Evolutionary conservation across 2,329 filamentous ascomycete species (phyloP).

Genomic region (Cladophialophora exuberans): DNA sequence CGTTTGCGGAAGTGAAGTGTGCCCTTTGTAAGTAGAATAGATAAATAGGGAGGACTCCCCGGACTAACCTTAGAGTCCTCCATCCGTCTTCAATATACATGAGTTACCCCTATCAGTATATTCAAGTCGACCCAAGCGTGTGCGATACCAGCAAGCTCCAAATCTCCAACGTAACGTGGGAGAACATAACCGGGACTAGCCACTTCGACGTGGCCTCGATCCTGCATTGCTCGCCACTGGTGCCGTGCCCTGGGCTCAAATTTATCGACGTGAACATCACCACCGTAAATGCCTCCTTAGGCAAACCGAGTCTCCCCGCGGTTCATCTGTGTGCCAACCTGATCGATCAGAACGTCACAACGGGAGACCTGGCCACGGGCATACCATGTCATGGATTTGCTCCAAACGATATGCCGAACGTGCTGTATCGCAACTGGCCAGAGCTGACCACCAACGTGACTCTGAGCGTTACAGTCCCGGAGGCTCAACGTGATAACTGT

Average conservation of each 20-base stretch:
- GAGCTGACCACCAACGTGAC: conserved; percentile 8
- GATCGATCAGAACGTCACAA: conserved; percentile 26
- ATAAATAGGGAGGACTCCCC: no score
- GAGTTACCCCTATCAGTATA: no score
- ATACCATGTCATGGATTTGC: conserved; percentile 37
- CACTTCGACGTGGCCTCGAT: conserved; percentile 54
- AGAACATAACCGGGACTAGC: conserved; percentile 55
- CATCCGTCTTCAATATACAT: no score
- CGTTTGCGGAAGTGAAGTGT: no score
- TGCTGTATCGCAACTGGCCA: conserved; percentile 17
- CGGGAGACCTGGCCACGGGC: conserved; percentile 13
- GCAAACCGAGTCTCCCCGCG: conserved; percentile 41
- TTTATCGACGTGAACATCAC: conserved; percentile 54
- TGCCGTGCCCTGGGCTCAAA: conserved; percentile 50
- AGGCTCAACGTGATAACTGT: conserved; percentile 14
- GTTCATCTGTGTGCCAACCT: conserved; percentile 50
- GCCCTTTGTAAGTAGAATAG: no score
- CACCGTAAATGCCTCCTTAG: conserved; percentile 41
- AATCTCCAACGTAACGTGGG: conserved; percentile 49
- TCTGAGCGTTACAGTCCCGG: conserved; percentile 10
- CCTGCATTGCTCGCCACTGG: conserved; percentile 49
- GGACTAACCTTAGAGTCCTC: no score
- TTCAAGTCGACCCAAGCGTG: no score
- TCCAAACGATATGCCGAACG: conserved; percentile 30
- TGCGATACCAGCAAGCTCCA: conserved; percentile 46